Evolutionary conservation across 768 basidiomycete genomes (phyloP), one percentile per base, ranked within the genome.

Genomic region (Pulveroboletus frians): DNA sequence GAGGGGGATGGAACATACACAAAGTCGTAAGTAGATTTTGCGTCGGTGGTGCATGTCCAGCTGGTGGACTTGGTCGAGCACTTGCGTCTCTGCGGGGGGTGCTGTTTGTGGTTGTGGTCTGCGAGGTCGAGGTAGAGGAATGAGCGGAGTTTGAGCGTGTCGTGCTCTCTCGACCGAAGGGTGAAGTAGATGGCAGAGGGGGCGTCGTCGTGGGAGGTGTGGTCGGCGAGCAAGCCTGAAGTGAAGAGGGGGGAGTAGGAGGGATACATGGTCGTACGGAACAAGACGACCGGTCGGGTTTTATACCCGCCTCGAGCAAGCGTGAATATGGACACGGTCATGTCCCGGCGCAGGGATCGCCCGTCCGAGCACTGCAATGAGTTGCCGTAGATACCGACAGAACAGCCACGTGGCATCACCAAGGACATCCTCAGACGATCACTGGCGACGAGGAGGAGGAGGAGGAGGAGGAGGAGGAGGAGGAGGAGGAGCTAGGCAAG

Each of bases 101-200:
- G 67, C 47, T 69, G 61, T 4, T 71, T 69, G 21, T 73, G 71
- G 62, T 71, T 69, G 21, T 73, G 71, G 62, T 81, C 79, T 34
- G 83, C 84, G 4, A 84, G 74, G 63, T 86, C 84, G 47, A 86
- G 76, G 31, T 79, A 85, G 43, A 86, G 76, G 63, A 85, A 85
- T 3, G 84, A 85, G 36, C 78, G 75, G 52, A 64, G 69, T 51
- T 75, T 68, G 39, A 57, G 49, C 3, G 64, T 52, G 59, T 75
- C 71, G 29, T 73, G 70, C 44, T 67, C 69, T 34, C 56, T 50
- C 14, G 72, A 66, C 54, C 73, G 71, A 37, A 77, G 60, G 1
- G 77, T 76, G 49, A 77, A 73, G 59, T 78, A 78, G 59, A 78
- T 71, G 10, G 74, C 64, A 5, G 74, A 73, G 4, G 66, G 60